Conservation (phyloP, 257 asterid species). For the Sherardia arvensis region DNA sequence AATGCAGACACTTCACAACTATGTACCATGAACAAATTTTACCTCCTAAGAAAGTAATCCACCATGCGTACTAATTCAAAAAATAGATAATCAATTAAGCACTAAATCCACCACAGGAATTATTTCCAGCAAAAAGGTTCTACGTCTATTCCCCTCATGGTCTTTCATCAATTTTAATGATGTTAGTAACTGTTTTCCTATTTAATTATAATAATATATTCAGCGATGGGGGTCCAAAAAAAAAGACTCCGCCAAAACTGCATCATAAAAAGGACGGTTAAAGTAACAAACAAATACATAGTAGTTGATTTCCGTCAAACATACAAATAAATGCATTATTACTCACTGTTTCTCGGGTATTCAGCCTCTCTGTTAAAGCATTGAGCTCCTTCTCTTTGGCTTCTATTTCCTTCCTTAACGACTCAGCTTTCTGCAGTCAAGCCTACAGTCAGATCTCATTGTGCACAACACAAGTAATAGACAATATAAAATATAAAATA, state of each 20-base stretch:
- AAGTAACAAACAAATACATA: slow-evolving; percentile 2
- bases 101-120: not conserved
- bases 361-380: slow-evolving; percentile 53
- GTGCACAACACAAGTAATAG: not conserved
- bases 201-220: not conserved
- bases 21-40: not conserved
- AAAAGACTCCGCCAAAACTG: not conserved
- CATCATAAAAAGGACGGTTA: not conserved
- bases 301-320: slow-evolving; percentile 7
- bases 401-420: slow-evolving; percentile 38
- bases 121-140: not conserved
- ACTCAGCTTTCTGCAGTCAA: slow-evolving; percentile 56
- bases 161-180: not conserved
- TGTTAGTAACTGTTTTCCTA: not conserved
- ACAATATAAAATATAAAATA: not conserved
- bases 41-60: not conserved
- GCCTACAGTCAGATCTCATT: not conserved
- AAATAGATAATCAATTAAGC: too few relatives aligned
- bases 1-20: not conserved
- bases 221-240: not conserved
- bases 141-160: not conserved
- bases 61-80: not conserved
- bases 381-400: slow-evolving; percentile 48
- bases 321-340: slow-evolving; percentile 15
- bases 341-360: slow-evolving; percentile 66